Base-by-base conservation (phyloP, 306 rosid species). In the Castanea sativa region DNA sequence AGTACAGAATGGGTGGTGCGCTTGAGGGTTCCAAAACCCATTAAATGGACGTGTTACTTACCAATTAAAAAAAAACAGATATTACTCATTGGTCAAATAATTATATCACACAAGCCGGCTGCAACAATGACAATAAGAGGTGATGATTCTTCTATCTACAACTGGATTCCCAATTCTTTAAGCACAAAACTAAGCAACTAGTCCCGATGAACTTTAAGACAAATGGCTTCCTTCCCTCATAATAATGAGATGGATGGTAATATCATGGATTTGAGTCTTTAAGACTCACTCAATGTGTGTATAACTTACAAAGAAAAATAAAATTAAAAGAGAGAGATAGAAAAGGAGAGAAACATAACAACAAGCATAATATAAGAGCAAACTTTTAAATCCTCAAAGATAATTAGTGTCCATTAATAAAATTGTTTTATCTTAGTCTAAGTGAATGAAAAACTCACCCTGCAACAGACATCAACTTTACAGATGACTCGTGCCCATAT, bases 401-500 rank as follows among this genome's bases (percentile, higher is more conserved):
- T 59, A 43, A 10, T 56, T 10, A 78, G 73, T n/a, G 71, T 15
- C 49, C 27, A 69, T 21, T 51, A 1, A 58, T 71, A 74, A 58
- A 30, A 6, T 4, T 2, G 1, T 7, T 30, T 78, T 43, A 51
- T 45, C 69, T 38, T 61, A 63, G 32, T 32, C 25, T 73, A 32
- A 33, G 5, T 20, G 63, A 70, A 51, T 1, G 5, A 11, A 77
- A 45, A 74, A 72, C 63, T 71, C 98, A 94, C 98, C 96, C 97
- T 2, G 96, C 90, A 79, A 92, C 93, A 12, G 92, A 78, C 78
- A 94, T 75, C 68, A 89, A 79, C 68, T 85, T 85, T 78, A 94
- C 84, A 64, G 97, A 86, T 73, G 86, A 92, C 81, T 76, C 94
- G 76, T 94, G 98, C 51, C 98, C 98, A 85, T 88, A 81, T 4